Conservation (phyloP, 352 stramenopile genomes). For the Phytophthora megakarya region DNA sequence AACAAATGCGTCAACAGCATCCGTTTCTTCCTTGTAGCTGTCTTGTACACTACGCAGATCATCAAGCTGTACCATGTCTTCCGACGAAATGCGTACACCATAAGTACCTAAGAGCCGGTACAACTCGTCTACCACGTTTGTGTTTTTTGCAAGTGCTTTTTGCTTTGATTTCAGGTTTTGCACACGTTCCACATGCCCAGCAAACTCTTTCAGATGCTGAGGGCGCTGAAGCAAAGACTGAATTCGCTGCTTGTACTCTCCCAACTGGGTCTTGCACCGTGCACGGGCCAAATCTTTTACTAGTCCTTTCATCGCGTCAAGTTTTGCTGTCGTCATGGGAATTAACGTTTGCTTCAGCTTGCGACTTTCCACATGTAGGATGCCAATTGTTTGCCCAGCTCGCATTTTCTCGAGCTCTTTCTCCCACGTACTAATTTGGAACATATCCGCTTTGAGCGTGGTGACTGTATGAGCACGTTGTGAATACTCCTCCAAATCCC, state of each 20-base stretch:
- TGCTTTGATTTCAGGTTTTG: constrained; percentile 77
- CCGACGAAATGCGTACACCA: constrained; percentile 89
- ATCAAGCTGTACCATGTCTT: constrained; percentile 94
- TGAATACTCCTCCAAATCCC: constrained; percentile 90
- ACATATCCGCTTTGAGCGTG: constrained; percentile 90
- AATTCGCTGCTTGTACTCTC: constrained; percentile 92
- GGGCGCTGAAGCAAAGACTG: constrained; percentile 82
- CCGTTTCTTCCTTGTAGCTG: constrained; percentile 89
- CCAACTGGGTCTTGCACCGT: constrained; percentile 88
- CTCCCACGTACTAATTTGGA: constrained; percentile 91
- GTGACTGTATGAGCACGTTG: constrained; percentile 84
- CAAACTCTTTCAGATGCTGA: constrained; percentile 93
- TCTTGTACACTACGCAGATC: constrained; percentile 88
- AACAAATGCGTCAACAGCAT: constrained; percentile 86
- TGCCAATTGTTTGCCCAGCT: constrained; percentile 90
- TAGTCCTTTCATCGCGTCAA: constrained; percentile 93
- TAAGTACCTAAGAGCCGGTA: constrained; percentile 92
- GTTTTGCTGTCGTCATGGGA: constrained; percentile 91
- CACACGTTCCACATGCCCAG: constrained; percentile 81
- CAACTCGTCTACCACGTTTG: constrained; percentile 92
- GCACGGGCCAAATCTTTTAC: constrained; percentile 90
- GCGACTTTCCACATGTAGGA: constrained; percentile 92
- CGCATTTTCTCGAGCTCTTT: constrained; percentile 96
- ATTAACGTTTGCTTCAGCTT: constrained; percentile 94
- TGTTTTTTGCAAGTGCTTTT: constrained; percentile 84